Conservation (phyloP, 2,329 filamentous ascomycete species). For the Rutstroemia sp. region DNA sequence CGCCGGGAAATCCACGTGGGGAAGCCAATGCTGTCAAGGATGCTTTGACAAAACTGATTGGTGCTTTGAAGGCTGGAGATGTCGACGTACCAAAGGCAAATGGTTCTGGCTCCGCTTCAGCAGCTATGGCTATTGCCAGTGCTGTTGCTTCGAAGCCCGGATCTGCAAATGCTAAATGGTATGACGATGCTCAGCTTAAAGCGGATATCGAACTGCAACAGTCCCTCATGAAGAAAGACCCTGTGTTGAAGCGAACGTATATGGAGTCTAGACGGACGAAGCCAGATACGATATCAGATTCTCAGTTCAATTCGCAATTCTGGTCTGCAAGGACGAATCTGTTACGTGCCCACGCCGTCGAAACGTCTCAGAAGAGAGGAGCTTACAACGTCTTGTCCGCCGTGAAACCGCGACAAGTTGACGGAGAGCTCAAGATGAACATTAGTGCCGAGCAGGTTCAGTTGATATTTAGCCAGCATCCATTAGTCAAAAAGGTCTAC, state of each 20-base stretch:
- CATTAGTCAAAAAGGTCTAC: conserved; percentile 81
- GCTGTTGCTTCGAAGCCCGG: conserved; percentile 48
- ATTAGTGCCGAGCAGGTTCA: conserved; percentile 89
- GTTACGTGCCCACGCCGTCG: conserved; percentile 83
- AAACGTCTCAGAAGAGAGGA: conserved; percentile 77
- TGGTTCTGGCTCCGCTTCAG: conserved; percentile 43
- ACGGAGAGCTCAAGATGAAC: conserved; percentile 70
- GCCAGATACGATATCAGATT: conserved; percentile 71
- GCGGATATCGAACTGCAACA: conserved; percentile 77
- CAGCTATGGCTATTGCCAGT: conserved; percentile 71
- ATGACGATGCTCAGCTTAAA: conserved; percentile 73
- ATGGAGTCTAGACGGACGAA: conserved; percentile 78
- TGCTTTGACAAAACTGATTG: conserved; percentile 67
- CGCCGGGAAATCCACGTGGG: conserved; percentile 61
- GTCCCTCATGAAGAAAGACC: conserved; percentile 77
- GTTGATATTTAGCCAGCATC: conserved; percentile 88
- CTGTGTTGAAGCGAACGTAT: conserved; percentile 72
- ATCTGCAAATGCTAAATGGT: conserved; percentile 53
- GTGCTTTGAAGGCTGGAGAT: conserved; percentile 41
- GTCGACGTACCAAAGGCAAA: conserved; percentile 26
- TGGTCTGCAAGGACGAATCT: conserved; percentile 86
- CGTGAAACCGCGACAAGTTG: conserved; percentile 71
- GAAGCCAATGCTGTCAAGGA: conserved; percentile 86
- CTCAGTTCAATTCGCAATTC: conserved; percentile 84
- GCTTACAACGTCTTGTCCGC: conserved; percentile 91